Evolutionary conservation across 768 basidiomycete genomes (phyloP), one percentile per base, ranked within the genome.

Genomic region (Lactifluus rugatus): DNA sequence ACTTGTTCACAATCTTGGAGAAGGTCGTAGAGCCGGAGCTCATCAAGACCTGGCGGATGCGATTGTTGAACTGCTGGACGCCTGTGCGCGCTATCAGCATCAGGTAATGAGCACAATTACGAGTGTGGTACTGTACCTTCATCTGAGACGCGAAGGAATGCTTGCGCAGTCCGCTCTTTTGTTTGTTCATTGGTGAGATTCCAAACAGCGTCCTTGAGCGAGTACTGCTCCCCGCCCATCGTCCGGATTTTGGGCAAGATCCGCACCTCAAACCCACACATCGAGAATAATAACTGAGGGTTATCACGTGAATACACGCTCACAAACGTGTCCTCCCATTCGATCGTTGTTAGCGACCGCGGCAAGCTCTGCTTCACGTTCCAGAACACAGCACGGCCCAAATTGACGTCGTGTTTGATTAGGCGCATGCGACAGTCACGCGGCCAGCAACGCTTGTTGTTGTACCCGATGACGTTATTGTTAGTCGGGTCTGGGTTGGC

Each of bases 391-490:
- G 96, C 96, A 61, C 96, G 82, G 21, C 95, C 96, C 46, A 99
- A 78, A 72, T 99, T 98, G 73, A 98, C 96, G 69, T 99, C 96
- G 71, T 99, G 96, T 73, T 99, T 99, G 78, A 96, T 95, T 57
- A 99, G 79, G 34, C 96, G 79, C 96, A 99, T 99, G 58, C 96
- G 87, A 71, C 96, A 99, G 73, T 99, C 96, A 64, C 94, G 82
- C 37, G 96, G 96, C 96, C 96, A 99, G 74, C 96, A 98, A 50
- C 93, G 86, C 73, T 95, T 96, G 78, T 97, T 98, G 76, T 97
- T 97, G 73, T 97, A 99, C 0, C 95, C 96, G 62, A 97, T 95
- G 62, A 98, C 90, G 67, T 98, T 98, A 74, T 97, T 96, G 73
- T 97, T 97, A 11, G 90, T 98, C 3, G 96, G 95, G 72, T 99